phyloP scores from a whole-genome alignment of 768 basidiomycete species.

The Rossbeevera mucosa region DNA sequence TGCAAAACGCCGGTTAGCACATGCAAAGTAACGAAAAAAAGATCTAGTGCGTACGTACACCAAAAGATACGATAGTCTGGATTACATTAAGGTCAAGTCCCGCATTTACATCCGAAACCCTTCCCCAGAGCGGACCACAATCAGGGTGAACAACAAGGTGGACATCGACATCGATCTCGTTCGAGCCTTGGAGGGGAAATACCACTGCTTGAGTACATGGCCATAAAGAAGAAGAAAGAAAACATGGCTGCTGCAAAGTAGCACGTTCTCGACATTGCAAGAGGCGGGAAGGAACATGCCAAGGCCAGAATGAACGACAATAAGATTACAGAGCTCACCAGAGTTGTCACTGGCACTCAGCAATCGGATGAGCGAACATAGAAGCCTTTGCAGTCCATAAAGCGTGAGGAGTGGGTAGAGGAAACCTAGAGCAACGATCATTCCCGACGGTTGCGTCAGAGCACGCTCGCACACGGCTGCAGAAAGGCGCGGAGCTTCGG shows the following conservation, averaged over 20 bases:
- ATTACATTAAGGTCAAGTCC: conserved; percentile 36
- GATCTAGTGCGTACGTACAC: conserved; percentile 29
- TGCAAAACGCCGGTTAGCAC: background rate
- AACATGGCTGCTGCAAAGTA: background rate
- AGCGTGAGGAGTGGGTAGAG: conserved; percentile 20
- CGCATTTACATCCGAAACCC: conserved; percentile 44
- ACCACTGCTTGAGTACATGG: conserved; percentile 9
- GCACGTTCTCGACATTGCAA: background rate
- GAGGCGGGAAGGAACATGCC: background rate
- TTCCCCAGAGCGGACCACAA: conserved; percentile 41
- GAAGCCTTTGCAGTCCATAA: conserved; percentile 14
- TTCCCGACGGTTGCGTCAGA: conserved; percentile 1
- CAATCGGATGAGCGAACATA: conserved; percentile 1
- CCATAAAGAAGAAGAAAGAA: background rate
- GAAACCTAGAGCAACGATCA: conserved; percentile 24
- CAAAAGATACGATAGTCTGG: conserved; percentile 51
- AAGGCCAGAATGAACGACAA: background rate
- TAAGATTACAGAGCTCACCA: conserved; percentile 10
- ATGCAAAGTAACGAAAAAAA: background rate
- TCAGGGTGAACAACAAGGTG: conserved; percentile 44
- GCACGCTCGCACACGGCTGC: background rate
- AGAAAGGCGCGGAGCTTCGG: background rate
- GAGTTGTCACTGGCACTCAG: background rate
- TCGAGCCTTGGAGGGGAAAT: conserved; percentile 9
- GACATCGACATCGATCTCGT: conserved; percentile 25